These are phyloP conservation scores for Ambrosiella beaveri DNA, from an alignment of 2,329 filamentous ascomycete species.

Conservation along the genomic window DNA sequence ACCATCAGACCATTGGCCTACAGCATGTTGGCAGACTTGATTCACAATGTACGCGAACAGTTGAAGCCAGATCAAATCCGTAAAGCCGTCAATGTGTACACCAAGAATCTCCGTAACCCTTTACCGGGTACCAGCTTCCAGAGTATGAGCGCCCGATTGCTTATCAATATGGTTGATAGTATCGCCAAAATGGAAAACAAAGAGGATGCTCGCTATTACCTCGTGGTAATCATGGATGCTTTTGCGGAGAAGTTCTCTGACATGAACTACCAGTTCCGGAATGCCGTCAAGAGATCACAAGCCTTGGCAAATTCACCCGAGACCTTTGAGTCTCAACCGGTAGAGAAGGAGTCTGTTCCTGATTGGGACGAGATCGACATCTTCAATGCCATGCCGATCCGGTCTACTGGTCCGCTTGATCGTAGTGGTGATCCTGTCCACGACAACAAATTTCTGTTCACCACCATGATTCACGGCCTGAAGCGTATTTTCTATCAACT, in stretches of 20 bases:
- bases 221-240: constrained; percentile 94
- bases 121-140: constrained; percentile 98
- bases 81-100: constrained; percentile 93
- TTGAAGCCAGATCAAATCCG: constrained; percentile 80
- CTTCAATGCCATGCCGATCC: constrained; percentile 82
- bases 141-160: constrained; percentile 94
- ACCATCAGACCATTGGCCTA: constrained; percentile 91
- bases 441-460: constrained; percentile 97
- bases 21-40: constrained; percentile 94
- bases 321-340: constrained; percentile 66
- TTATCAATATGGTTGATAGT: constrained; percentile 95
- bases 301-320: constrained; percentile 28
- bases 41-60: constrained; percentile 89
- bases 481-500: constrained; percentile 86
- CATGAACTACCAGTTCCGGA: constrained; percentile 93
- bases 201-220: constrained; percentile 79
- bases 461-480: constrained; percentile 84
- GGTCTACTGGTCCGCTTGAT: constrained; percentile 64
- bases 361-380: constrained; percentile 99
- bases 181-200: constrained; percentile 91
- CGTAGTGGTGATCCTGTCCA: constrained; percentile 75
- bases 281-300: constrained; percentile 83
- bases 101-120: constrained; percentile 83
- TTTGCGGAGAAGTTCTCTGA: constrained; percentile 96
- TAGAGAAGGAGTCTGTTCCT: constrained; percentile 61